Evolutionary conservation across 2,329 filamentous ascomycete genomes (phyloP).

Genomic region (Colletotrichum sojae): DNA sequence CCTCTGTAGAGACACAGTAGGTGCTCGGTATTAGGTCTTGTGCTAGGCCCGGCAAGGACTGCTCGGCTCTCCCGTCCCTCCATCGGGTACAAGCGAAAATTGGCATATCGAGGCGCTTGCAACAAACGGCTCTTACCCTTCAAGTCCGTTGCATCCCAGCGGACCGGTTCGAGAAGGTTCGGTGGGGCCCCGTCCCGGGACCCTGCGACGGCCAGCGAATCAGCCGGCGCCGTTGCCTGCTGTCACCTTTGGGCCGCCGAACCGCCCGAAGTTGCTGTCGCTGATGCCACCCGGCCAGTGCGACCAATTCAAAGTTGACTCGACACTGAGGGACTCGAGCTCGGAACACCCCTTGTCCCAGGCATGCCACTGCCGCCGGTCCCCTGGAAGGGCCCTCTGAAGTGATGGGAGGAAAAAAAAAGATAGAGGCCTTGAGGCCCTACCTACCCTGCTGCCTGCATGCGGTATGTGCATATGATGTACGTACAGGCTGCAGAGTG

Average conservation of each 20-base stretch:
- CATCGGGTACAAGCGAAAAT: constrained; percentile 19
- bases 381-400: constrained; percentile 7
- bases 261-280: constrained; percentile 33
- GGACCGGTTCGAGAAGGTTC: constrained; percentile 61
- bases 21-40: too few relatives aligned
- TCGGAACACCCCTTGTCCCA: constrained; percentile 26
- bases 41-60: too few relatives aligned
- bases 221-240: background rate
- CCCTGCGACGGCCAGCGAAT: constrained; percentile 25
- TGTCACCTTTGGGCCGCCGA: constrained; percentile 33
- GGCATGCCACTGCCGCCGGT: constrained; percentile 29
- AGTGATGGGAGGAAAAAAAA: background rate
- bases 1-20: too few relatives aligned
- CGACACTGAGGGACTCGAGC: background rate
- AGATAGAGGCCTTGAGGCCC: background rate
- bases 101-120: constrained; percentile 53
- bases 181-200: constrained; percentile 51
- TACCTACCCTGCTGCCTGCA: constrained; percentile 4
- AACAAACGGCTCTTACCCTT: constrained; percentile 45
- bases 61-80: constrained; percentile 1
- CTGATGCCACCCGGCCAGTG: constrained; percentile 16
- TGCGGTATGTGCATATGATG: constrained; percentile 4
- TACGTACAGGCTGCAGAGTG: constrained; percentile 25
- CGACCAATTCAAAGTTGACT: constrained; percentile 5
- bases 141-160: constrained; percentile 37